These are phyloP conservation scores for Fraxinus americana DNA, from an alignment of 257 asterid genomes.

Conservation along the genomic window DNA sequence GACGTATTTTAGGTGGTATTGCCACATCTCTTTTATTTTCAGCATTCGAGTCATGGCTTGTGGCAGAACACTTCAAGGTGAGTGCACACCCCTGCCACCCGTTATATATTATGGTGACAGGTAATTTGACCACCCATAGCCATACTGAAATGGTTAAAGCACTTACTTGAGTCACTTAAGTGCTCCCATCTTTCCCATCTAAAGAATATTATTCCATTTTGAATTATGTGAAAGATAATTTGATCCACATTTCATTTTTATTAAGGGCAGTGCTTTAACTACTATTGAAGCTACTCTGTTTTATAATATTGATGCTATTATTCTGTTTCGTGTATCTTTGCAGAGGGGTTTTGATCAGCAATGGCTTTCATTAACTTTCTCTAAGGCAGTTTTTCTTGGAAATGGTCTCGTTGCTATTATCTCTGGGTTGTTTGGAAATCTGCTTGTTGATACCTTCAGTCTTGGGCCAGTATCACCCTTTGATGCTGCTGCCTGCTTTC, in stretches of 20 bases:
- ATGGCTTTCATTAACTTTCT: slow-evolving; percentile 59
- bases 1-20: slow-evolving; percentile 57
- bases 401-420: slow-evolving; percentile 58
- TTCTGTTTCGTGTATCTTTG: slow-evolving; percentile 15
- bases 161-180: not conserved
- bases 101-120: not conserved
- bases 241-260: not conserved
- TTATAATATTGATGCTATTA: not conserved
- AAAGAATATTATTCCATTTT: not conserved
- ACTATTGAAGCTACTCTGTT: not conserved
- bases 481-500: slow-evolving; percentile 56
- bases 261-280: not conserved
- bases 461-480: slow-evolving; percentile 65
- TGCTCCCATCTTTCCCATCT: not conserved
- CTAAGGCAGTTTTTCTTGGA: slow-evolving; percentile 59
- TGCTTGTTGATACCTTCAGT: slow-evolving; percentile 47
- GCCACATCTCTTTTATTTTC: slow-evolving; percentile 60
- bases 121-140: not conserved
- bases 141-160: not conserved
- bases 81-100: not conserved
- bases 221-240: not conserved
- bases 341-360: slow-evolving; percentile 60
- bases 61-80: slow-evolving; percentile 62
- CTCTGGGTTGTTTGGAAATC: slow-evolving; percentile 53
- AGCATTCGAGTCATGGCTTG: slow-evolving; percentile 61